A percentile compares a stretch with the other conserved stretches of the same genome.
phyloP scores from a whole-genome alignment of 768 basidiomycete genomes.

The Phaeotremella fagi region DNA sequence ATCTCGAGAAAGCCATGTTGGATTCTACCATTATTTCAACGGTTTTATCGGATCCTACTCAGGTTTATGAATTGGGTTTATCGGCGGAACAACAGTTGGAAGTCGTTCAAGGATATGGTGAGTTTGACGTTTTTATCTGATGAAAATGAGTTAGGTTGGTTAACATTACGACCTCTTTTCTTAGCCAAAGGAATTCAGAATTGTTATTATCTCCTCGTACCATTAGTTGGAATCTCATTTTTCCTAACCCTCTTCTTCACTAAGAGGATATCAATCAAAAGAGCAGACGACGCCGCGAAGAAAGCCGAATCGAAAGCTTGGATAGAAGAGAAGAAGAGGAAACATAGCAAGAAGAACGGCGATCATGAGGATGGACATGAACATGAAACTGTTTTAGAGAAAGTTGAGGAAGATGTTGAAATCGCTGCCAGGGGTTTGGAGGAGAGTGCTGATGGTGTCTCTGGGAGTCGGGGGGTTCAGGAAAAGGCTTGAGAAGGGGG shows the following conservation, averaged over 20 bases:
- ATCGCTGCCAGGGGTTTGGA: slow-evolving; percentile 15
- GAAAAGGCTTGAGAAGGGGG: too few species aligned
- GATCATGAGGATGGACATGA: slow-evolving; percentile 1
- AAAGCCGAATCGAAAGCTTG: slow-evolving; percentile 48
- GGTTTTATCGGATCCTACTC: slow-evolving; percentile 40
- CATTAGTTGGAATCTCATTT: slow-evolving; percentile 57
- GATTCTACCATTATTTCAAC: slow-evolving; percentile 5
- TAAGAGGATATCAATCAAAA: slow-evolving; percentile 59
- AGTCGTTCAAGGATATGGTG: slow-evolving; percentile 38
- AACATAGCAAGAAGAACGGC: slow-evolving; percentile 9
- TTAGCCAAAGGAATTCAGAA: slow-evolving; percentile 59
- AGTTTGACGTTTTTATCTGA: slow-evolving; percentile 3
- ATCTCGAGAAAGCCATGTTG: not conserved
- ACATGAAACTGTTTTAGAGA: not conserved
- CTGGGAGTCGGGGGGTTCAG: not conserved
- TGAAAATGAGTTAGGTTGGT: not conserved
- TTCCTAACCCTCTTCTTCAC: slow-evolving; percentile 60
- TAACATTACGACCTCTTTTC: slow-evolving; percentile 18
- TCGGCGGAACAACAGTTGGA: slow-evolving; percentile 5
- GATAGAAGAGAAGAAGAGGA: slow-evolving; percentile 39
- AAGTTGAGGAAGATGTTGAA: slow-evolving; percentile 14
- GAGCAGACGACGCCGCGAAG: slow-evolving; percentile 57
- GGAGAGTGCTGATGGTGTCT: slow-evolving; percentile 10
- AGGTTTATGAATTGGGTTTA: slow-evolving; percentile 15
- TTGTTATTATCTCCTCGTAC: slow-evolving; percentile 62